These are phyloP conservation scores for Hapsidospora chrysogenum DNA, from an alignment of 495 filamentous ascomycete genomes.

Conservation along the genomic window DNA sequence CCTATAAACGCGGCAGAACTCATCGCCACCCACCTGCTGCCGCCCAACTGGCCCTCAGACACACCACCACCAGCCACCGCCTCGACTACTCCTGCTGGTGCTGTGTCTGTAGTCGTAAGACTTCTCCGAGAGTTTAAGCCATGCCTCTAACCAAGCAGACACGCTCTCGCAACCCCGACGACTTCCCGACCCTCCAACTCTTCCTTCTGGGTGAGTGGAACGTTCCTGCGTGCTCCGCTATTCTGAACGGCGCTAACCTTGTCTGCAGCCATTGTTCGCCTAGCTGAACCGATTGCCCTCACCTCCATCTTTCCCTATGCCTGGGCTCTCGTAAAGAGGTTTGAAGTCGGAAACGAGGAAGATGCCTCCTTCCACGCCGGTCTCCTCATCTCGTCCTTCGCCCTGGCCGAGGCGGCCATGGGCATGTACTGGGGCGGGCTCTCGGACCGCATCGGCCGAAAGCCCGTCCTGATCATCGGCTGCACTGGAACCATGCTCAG, in stretches of 20 bases:
- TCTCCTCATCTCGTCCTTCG: constrained; percentile 71
- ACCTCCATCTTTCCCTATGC: constrained; percentile 83
- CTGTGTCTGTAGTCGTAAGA: not conserved
- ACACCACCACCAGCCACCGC: too few relatives aligned
- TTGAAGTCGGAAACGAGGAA: constrained; percentile 45
- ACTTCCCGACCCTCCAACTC: constrained; percentile 63
- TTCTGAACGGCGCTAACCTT: constrained; percentile 2
- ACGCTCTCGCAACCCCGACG: constrained; percentile 33
- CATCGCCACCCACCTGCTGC: too few relatives aligned
- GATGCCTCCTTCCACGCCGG: constrained; percentile 74
- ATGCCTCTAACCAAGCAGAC: constrained; percentile 25
- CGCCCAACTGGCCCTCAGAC: too few relatives aligned
- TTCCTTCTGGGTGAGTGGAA: constrained; percentile 49
- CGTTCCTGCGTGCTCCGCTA: not conserved
- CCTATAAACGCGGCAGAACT: too few relatives aligned
- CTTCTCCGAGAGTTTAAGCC: constrained; percentile 7
- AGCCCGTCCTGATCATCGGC: constrained; percentile 65
- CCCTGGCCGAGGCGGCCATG: constrained; percentile 62
- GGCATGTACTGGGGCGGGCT: constrained; percentile 75
- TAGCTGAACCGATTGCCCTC: constrained; percentile 78
- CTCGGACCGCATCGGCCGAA: constrained; percentile 69
- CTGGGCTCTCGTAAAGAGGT: constrained; percentile 63
- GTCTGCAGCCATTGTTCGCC: constrained; percentile 31
- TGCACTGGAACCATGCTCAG: constrained; percentile 67
- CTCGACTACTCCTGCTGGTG: too few relatives aligned